Evolutionary conservation across 805 yeast species (phyloP), one percentile per base, ranked within the genome.

Genomic region (Isabelozyma rhagii): DNA sequence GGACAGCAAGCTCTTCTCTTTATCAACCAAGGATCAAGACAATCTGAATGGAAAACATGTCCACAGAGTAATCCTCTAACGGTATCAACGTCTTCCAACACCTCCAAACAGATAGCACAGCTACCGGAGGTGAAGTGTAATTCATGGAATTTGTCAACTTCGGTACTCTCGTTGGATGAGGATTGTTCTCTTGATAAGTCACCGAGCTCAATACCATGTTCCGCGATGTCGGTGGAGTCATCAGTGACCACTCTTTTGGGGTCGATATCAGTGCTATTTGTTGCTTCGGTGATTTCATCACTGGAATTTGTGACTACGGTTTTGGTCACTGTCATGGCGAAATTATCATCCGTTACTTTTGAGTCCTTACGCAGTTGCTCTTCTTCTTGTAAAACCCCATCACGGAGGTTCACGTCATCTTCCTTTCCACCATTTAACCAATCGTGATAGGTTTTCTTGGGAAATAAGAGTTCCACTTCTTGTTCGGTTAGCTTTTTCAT

Each of bases 11-110:
- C 92, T 44, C 86, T 77, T 55, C 93, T 72, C 54, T 80, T 79
- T 2, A 82, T 83, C 44, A 89, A 70, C 96, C 96, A 89, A 1
- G 92, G 92, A 54, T 85, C 90, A 47, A 89, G 77, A 66, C 96
- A 89, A 14, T 78, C 84, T 18, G 84, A 75, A 60, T 89, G 96
- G 76, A 84, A 89, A 2, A 85, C 90, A 66, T 89, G 96, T 3
- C 91, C 90, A 68, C 96, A 89, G 9, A 87, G 72, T 42, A 89
- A 73, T 0, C 89, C 89, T 45, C 96, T 79, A 1, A 89, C 89
- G 1, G 65, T 61, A 47, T 86, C 89, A 11, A 77, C 83, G 45
- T 78, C 78, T 54, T 81, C 86, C 48, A 85, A 75, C 4, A 71
- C 64, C 40, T 88, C 96, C 36, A 89, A 73, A 64, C 96, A 88